phyloP scores from a whole-genome alignment of 106 monocot genomes.

The Xerophyta viscosa region DNA sequence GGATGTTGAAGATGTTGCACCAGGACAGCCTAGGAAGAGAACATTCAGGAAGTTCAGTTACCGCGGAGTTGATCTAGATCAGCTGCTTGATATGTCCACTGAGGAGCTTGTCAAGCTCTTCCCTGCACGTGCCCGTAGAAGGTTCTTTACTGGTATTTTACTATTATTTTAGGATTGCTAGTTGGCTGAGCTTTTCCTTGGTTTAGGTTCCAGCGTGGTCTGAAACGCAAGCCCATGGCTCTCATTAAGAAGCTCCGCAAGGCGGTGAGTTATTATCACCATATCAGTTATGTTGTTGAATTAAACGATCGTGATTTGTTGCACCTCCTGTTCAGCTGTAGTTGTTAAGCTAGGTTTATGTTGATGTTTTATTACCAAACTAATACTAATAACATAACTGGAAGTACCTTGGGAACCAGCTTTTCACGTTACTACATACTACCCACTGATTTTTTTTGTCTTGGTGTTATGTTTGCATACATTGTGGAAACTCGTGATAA shows the following conservation, averaged over 20 bases:
- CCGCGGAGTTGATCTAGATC: slow-evolving; percentile 32
- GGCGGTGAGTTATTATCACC: slow-evolving; percentile 36
- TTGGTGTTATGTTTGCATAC: too few species aligned
- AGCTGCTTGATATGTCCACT: slow-evolving; percentile 35
- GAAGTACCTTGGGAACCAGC: too few species aligned
- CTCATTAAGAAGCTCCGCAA: slow-evolving; percentile 87
- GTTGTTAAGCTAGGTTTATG: too few species aligned
- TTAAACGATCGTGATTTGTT: not conserved
- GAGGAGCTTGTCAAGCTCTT: slow-evolving; percentile 41
- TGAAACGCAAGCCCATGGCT: slow-evolving; percentile 93
- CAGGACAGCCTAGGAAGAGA: slow-evolving; percentile 21
- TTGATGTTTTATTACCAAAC: too few species aligned
- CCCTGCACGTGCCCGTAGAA: slow-evolving; percentile 27
- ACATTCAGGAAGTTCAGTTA: slow-evolving; percentile 34
- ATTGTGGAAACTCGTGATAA: too few species aligned
- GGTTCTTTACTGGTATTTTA: slow-evolving; percentile 1
- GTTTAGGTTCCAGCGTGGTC: slow-evolving; percentile 61
- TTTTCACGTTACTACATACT: too few species aligned
- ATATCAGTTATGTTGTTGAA: not conserved
- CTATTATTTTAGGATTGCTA: not conserved
- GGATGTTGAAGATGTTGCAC: slow-evolving; percentile 5
- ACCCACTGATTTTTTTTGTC: too few species aligned
- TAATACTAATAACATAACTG: too few species aligned
- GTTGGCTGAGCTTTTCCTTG: not conserved
- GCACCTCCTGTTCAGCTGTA: too few species aligned